Evolutionary conservation across 2,329 filamentous ascomycete genomes (phyloP).

Genomic region (Teratosphaeria pseudoeucalypti): DNA sequence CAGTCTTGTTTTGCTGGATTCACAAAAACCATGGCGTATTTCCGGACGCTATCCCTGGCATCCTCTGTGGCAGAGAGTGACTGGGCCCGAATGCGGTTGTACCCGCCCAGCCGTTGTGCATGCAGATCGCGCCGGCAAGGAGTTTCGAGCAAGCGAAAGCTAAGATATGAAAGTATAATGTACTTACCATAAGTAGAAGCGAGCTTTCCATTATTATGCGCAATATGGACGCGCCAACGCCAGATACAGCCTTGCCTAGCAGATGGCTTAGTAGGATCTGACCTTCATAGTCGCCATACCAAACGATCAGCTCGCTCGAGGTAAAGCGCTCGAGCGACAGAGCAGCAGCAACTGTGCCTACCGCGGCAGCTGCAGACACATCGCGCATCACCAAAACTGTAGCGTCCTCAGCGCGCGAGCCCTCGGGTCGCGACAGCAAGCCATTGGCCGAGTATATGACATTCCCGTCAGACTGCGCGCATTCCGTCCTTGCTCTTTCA

Average conservation of each 20-base stretch:
- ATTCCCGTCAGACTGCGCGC: constrained; percentile 13
- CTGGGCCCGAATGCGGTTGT: not conserved
- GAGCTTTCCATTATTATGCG: constrained; percentile 14
- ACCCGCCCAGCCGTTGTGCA: not conserved
- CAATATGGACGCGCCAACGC: constrained; percentile 12
- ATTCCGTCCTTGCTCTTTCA: constrained; percentile 21
- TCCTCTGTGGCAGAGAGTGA: not conserved
- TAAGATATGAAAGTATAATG: not conserved
- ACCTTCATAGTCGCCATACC: not conserved
- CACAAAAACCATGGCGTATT: not conserved
- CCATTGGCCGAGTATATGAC: constrained; percentile 28
- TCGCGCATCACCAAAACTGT: constrained; percentile 18
- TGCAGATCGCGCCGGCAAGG: not conserved
- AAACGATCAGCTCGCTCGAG: constrained; percentile 18
- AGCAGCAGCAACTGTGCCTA: constrained; percentile 16
- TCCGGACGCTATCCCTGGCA: not conserved
- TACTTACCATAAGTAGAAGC: constrained; percentile 23
- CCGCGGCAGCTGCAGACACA: constrained; percentile 18
- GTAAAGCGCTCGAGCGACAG: constrained; percentile 17
- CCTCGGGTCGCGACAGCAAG: constrained; percentile 8
- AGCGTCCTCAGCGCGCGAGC: constrained; percentile 11
- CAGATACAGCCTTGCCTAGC: constrained; percentile 12
- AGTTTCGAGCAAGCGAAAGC: not conserved
- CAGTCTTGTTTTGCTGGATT: not conserved
- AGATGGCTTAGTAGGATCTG: constrained; percentile 9